Evolutionary conservation across 1,284 basidiomycete genomes (phyloP), one percentile per base, ranked within the genome.

Genomic region (Xerocomus minutiporus): DNA sequence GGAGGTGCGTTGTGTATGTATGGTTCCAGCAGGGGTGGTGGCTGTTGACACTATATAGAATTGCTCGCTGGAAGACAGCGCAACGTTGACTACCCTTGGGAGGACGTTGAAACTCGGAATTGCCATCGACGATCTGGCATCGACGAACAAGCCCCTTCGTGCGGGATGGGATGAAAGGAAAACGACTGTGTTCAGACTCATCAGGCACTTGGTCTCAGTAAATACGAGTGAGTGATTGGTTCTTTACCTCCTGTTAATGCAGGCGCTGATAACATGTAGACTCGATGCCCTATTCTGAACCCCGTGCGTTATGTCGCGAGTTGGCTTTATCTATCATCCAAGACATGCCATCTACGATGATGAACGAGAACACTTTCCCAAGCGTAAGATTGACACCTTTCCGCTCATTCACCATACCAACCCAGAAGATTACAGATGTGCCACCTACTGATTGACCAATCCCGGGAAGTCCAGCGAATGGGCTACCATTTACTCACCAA

Each of bases 121-220:
- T 38, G 72, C 78, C 25, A 76, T 97, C 20, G 80, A 88, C 51
- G 88, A 93, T 50, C 72, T 95, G 9, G 78, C 81, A 0, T 64
- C 73, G 13, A 82, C 85, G 2, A 97, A 93, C 71, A 90, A 90
- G 61, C 68, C 79, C 0, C 73, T 98, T 23, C 77, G 82, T 32
- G 82, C 82, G 1, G 73, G 75, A 6, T 96, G 92, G 88, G 72
- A 81, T 23, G 79, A 79, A 29, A 78, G 86, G 40, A 76, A 82
- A 55, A 66, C 69, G 17, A 61, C 72, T 0, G 75, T 85, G 12
- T 67, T 91, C 43, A 76, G 73, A 3, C 69, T 83, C 46, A 72
- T 93, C 7, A 76, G 80, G 35, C 76, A 86, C 51, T 61, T 91
- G 25, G 79, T 84, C 20, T 70, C 80, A 5, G 71, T 56, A 12